These are phyloP conservation scores for Fomes fomentarius DNA, from an alignment of 1,284 basidiomycete genomes.

Conservation along the genomic window DNA sequence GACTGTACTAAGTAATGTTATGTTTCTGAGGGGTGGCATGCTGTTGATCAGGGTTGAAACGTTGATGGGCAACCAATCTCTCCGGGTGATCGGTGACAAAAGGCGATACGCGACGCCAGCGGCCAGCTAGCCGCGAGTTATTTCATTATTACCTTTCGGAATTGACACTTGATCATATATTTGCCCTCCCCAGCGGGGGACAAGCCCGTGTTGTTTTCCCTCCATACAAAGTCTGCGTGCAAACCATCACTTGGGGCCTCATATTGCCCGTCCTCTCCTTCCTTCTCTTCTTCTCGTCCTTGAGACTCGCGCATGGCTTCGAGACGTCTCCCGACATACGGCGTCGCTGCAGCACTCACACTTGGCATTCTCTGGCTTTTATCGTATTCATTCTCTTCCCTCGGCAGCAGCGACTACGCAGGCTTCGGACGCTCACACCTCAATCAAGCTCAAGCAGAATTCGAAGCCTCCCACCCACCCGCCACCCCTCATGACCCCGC, in stretches of 20 bases:
- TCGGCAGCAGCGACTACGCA: not conserved
- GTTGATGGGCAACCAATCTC: too few species aligned
- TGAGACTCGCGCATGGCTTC: conserved; percentile 7
- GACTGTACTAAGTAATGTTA: too few species aligned
- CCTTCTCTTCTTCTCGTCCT: not conserved
- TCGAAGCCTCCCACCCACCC: too few species aligned
- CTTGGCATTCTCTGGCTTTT: conserved; percentile 10
- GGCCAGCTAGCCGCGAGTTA: too few species aligned
- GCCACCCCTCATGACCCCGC: too few species aligned
- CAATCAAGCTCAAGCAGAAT: not conserved
- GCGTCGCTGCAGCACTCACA: conserved; percentile 5
- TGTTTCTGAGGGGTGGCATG: too few species aligned
- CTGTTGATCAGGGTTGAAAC: too few species aligned
- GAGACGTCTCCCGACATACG: conserved; percentile 5
- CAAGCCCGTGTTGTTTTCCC: not conserved
- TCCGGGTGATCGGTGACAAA: too few species aligned
- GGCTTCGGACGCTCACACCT: conserved; percentile 1
- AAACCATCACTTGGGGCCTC: not conserved
- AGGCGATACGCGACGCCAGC: too few species aligned
- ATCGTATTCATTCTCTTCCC: conserved; percentile 6
- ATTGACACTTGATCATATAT: too few species aligned
- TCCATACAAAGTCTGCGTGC: not conserved
- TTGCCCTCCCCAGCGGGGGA: too few species aligned
- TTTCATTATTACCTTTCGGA: not conserved
- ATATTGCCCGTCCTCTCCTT: conserved; percentile 11